Evolutionary conservation across 345 rosid species (phyloP), one percentile per base, ranked within the genome.

Genomic region (Atalantia buxifolia): DNA sequence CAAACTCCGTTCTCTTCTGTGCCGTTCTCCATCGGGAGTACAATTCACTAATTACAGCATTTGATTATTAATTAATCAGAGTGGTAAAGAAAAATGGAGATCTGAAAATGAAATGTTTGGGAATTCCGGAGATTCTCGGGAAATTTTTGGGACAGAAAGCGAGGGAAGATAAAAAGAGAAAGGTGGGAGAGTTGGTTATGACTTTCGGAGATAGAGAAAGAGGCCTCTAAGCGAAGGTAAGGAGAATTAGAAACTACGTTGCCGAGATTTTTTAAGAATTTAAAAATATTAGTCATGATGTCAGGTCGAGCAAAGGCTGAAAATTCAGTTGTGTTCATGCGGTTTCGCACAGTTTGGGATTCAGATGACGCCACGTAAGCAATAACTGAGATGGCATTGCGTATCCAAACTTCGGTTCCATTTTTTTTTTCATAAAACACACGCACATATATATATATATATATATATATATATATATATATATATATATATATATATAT

Each of bases 1-100:
- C 93, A 92, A 42, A 94, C 88, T 22, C 89, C 91, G 83, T 87
- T 78, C 40, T 78, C 83, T 1, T 40, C 22, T 0, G 19, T 65
- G 30, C 73, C 80, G 81, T 79, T 83, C 61, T 84, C 84, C 89
- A 88, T 65, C 4, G 27, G 4, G 8, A 33, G 4, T 48, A 7
- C n/a, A 33, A n/a, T 50, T 53, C 31, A 2, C 45, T 28, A 25
- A 74, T 61, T 31, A n/a, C 71, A 35, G 73, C 57, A 76, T 76
- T 67, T 67, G 73, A 67, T 76, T 76, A 16, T 45, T 27, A 14
- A 24, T 2, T 14, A 27, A 40, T 14, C 18, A 50, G 21, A 27
- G 1, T 4, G 45, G 0, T 19, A 31, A 24, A 48, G 9, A 18
- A 18, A 25, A 67, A 25, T 68, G 66, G 22, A 57, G 72, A 67